Evolutionary conservation across 768 basidiomycete species (phyloP).

Genomic region (Russula emetica): DNA sequence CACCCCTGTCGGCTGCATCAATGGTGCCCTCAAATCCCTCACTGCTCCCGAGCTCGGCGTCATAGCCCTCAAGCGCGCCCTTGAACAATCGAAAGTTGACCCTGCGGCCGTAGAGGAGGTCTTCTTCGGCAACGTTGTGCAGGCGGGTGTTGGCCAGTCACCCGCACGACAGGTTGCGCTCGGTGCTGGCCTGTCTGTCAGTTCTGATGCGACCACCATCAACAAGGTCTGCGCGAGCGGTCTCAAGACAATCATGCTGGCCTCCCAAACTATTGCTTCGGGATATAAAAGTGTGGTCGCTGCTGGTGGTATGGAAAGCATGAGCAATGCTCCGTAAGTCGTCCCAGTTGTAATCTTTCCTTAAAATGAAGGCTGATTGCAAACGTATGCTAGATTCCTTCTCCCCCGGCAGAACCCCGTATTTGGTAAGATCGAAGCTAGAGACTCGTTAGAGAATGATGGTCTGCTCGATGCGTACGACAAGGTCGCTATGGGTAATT

Average conservation of each 20-base stretch:
- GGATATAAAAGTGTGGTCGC: slow-evolving; percentile 85
- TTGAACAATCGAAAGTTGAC: slow-evolving; percentile 73
- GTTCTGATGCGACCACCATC: slow-evolving; percentile 95
- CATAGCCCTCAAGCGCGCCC: slow-evolving; percentile 85
- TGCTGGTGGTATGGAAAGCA: slow-evolving; percentile 98
- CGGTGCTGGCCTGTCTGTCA: slow-evolving; percentile 71
- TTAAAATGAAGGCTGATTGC: slow-evolving; percentile 1
- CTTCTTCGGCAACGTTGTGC: slow-evolving; percentile 96
- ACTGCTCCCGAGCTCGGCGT: slow-evolving; percentile 90
- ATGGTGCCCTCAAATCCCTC: slow-evolving; percentile 82
- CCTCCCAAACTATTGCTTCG: slow-evolving; percentile 81
- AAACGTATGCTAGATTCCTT: slow-evolving; percentile 56
- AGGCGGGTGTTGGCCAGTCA: slow-evolving; percentile 94
- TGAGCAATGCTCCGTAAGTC: slow-evolving; percentile 97
- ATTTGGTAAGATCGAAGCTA: slow-evolving; percentile 86
- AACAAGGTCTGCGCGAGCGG: slow-evolving; percentile 99
- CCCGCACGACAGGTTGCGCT: slow-evolving; percentile 99
- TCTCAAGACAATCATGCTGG: slow-evolving; percentile 92
- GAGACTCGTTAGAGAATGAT: slow-evolving; percentile 85
- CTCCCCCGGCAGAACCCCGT: slow-evolving; percentile 73
- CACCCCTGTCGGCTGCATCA: slow-evolving; percentile 91
- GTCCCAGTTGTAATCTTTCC: slow-evolving; percentile 10
- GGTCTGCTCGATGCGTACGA: slow-evolving; percentile 98
- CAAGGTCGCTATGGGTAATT: slow-evolving; percentile 98
- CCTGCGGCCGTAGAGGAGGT: slow-evolving; percentile 88